These are phyloP conservation scores for Aspergillus bombycis DNA, from an alignment of 2,329 filamentous ascomycete species.

Conservation along the genomic window DNA sequence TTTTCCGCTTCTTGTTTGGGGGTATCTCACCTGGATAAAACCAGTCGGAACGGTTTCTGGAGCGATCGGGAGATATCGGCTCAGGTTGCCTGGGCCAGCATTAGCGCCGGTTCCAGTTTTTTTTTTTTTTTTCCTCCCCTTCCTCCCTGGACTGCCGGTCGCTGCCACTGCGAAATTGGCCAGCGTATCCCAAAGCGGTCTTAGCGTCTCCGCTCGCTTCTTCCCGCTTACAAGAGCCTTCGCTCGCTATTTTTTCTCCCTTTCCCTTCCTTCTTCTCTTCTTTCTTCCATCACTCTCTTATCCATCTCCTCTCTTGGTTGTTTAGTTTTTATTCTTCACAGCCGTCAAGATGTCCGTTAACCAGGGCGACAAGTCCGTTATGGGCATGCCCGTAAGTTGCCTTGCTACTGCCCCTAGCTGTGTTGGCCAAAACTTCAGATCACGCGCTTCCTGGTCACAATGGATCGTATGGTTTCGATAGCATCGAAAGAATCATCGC, in stretches of 20 bases:
- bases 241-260: conserved; percentile 39
- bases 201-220: conserved; percentile 39
- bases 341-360: conserved; percentile 51
- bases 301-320: conserved; percentile 38
- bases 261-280: conserved; percentile 48
- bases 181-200: conserved; percentile 18
- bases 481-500: not conserved
- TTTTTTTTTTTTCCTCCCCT: conserved; percentile 14
- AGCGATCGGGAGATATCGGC: conserved; percentile 45
- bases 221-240: conserved; percentile 42
- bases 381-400: conserved; percentile 56
- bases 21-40: conserved; percentile 1
- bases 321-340: conserved; percentile 45
- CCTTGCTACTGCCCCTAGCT: conserved; percentile 22
- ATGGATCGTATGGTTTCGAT: not conserved
- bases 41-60: conserved; percentile 24
- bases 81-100: conserved; percentile 29
- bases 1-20: not conserved
- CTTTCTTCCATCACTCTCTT: conserved; percentile 43
- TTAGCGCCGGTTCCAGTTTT: conserved; percentile 27
- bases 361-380: conserved; percentile 57
- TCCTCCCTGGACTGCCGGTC: conserved; percentile 9
- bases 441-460: conserved; percentile 10
- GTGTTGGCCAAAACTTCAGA: conserved; percentile 16
- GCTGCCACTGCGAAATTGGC: conserved; percentile 16